Conservation (phyloP, 805 yeast genomes). For the Peterozyma xylosa region DNA sequence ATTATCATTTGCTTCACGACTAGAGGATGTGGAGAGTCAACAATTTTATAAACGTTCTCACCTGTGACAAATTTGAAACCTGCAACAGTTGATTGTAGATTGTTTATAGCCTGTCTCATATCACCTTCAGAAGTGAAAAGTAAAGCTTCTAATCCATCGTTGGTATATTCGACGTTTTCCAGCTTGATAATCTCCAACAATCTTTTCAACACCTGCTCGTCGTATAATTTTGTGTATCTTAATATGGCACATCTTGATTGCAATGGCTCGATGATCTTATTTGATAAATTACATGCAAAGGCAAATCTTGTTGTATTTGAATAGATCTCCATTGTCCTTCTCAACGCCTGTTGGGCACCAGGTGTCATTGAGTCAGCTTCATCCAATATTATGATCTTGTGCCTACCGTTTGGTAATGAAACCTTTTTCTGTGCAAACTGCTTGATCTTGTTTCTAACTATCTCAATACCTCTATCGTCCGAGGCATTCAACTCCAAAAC, state of each 20-base stretch:
- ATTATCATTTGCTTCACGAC: constrained; percentile 68
- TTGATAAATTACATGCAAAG: constrained; percentile 95
- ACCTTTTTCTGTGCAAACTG: constrained; percentile 95
- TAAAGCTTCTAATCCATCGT: constrained; percentile 88
- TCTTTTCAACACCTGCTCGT: constrained; percentile 77
- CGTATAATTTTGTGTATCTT: constrained; percentile 73
- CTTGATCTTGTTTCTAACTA: constrained; percentile 88
- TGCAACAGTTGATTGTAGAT: constrained; percentile 87
- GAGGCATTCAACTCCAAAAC: constrained; percentile 92
- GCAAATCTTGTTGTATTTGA: constrained; percentile 96
- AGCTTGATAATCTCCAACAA: constrained; percentile 59
- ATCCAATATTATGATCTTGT: constrained; percentile 87
- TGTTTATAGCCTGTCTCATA: constrained; percentile 96
- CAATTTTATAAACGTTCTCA: constrained; percentile 89
- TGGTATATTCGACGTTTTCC: constrained; percentile 72
- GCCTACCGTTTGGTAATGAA: constrained; percentile 79
- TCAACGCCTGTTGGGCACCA: constrained; percentile 90
- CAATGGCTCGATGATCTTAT: constrained; percentile 91
- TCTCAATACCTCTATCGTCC: constrained; percentile 96
- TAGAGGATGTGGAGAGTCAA: constrained; percentile 93
- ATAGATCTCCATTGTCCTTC: constrained; percentile 93
- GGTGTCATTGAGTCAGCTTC: constrained; percentile 97
- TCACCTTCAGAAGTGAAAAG: constrained; percentile 97
- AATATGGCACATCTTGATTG: constrained; percentile 95
- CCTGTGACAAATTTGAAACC: constrained; percentile 91